Evolutionary conservation across 805 yeast species (phyloP).

Genomic region (Kodamaea hsintzibuensis): DNA sequence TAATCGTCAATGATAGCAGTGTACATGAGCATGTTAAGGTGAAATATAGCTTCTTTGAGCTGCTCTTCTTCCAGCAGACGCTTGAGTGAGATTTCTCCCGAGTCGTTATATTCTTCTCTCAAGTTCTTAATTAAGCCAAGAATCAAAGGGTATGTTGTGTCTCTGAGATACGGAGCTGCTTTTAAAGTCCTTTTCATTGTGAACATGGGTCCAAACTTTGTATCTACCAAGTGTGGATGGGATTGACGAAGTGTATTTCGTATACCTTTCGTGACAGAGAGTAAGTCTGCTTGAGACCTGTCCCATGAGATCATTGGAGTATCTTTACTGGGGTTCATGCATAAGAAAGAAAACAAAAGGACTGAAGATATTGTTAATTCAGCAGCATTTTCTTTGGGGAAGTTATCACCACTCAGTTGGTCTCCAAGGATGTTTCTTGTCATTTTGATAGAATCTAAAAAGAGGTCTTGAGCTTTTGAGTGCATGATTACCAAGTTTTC

Average conservation of each 20-base stretch:
- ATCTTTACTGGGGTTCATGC: conserved; percentile 31
- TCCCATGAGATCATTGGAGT: conserved; percentile 30
- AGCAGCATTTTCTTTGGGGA: conserved; percentile 7
- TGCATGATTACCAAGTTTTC: conserved; percentile 16
- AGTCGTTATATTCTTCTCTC: not conserved
- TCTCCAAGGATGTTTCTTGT: conserved; percentile 12
- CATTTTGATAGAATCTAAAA: conserved; percentile 17
- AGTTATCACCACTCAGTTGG: too few relatives aligned
- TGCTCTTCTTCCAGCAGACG: conserved; percentile 6
- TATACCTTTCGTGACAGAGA: conserved; percentile 22
- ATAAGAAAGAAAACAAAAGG: conserved; percentile 29
- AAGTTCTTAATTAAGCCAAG: not conserved
- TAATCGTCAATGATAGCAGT: conserved; percentile 18
- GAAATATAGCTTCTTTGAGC: conserved; percentile 7
- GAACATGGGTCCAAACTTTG: conserved; percentile 1
- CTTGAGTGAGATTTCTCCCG: not conserved
- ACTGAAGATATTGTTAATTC: conserved; percentile 22
- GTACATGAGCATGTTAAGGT: conserved; percentile 16
- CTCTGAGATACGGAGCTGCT: not conserved
- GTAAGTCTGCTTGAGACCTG: conserved; percentile 19
- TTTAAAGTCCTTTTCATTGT: not conserved
- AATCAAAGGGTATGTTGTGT: conserved; percentile 1
- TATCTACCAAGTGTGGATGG: not conserved
- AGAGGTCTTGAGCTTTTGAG: conserved; percentile 24
- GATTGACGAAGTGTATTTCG: conserved; percentile 6